Evolutionary conservation across 441 rosid species (phyloP).

Genomic region (Dalechampia spathulata): DNA sequence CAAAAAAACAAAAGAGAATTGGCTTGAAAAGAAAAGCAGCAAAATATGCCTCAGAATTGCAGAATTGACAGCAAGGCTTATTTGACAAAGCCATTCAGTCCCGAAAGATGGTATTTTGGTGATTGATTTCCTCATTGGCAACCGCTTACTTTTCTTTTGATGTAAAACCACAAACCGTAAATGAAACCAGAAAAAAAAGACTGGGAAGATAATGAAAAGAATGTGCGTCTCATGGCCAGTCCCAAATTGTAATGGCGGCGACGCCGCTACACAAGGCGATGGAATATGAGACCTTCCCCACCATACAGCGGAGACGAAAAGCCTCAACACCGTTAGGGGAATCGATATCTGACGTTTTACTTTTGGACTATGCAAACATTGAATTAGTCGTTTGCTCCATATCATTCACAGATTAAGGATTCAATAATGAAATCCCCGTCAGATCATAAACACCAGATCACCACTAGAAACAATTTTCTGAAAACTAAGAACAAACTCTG

Average conservation of each 20-base stretch:
- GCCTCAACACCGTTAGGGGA: constrained; percentile 13
- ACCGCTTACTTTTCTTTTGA: too few relatives aligned
- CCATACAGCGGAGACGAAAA: constrained; percentile 3
- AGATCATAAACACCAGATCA: background rate
- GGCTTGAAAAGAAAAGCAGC: constrained; percentile 1
- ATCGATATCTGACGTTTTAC: constrained; percentile 31
- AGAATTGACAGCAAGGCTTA: background rate
- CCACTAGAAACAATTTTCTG: too few relatives aligned
- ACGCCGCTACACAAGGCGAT: constrained; percentile 50
- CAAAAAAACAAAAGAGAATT: background rate
- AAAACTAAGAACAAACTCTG: too few relatives aligned
- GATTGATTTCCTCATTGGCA: background rate
- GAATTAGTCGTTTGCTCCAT: constrained; percentile 23
- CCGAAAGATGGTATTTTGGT: background rate
- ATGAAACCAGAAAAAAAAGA: too few relatives aligned
- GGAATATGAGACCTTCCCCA: constrained; percentile 39
- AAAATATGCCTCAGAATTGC: constrained; percentile 8
- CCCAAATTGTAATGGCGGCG: constrained; percentile 44
- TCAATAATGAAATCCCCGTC: constrained; percentile 23
- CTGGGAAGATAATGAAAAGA: too few relatives aligned
- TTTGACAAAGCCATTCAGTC: background rate
- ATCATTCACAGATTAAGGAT: background rate
- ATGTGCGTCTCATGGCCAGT: constrained; percentile 46
- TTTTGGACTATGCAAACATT: constrained; percentile 30
- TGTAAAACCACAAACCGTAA: too few relatives aligned